Evolutionary conservation across 2,329 filamentous ascomycete genomes (phyloP), one percentile per base, ranked within the genome.

Genomic region (Cladosporium cucumerinum): DNA sequence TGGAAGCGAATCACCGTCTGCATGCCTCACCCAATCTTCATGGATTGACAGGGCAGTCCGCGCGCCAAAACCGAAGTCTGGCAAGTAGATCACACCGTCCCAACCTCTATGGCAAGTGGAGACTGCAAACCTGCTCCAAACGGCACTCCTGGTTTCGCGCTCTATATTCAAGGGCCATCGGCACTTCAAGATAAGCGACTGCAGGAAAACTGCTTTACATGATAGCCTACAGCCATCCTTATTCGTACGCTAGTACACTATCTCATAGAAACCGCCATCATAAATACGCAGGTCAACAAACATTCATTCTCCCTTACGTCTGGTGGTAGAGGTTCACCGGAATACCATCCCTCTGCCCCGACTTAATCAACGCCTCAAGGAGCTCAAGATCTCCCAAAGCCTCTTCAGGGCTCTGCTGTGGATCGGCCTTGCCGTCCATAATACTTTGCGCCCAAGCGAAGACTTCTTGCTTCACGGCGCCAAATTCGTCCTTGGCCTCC

Each of bases 381-480:
- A 89, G 76, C 75, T 88, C 84, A 67, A 90, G 72, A 75, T 90
- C 87, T 8, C 77, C 82, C 70, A 89, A 72, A 0, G 86, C 87
- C 77, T 87, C 81, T 72, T 87, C 82, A 0, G 84, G 82, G 10
- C 78, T 78, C 75, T 87, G 85, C 68, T 79, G 76, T n/a, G 78
- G 72, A 69, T 88, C 81, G 16, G 76, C 74, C 66, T 76, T 77
- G 21, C 85, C 85, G 12, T 76, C 75, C 2, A 75, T 70, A 39
- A 89, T 70, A 11, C 81, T 79, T 74, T 84, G 80, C 0, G 82
- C 87, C 85, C 86, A 90, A 5, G 84, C 86, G 66, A 80, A 80
- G 10, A 89, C 81, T 75, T 90, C 87, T 61, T 85, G 82, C 66
- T 78, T 80, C 4, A 90, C 86, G 10, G 85, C 86, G 36, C 74